Base-by-base conservation (phyloP, 805 yeast genomes). In the Yamadazyma phyllophila region DNA sequence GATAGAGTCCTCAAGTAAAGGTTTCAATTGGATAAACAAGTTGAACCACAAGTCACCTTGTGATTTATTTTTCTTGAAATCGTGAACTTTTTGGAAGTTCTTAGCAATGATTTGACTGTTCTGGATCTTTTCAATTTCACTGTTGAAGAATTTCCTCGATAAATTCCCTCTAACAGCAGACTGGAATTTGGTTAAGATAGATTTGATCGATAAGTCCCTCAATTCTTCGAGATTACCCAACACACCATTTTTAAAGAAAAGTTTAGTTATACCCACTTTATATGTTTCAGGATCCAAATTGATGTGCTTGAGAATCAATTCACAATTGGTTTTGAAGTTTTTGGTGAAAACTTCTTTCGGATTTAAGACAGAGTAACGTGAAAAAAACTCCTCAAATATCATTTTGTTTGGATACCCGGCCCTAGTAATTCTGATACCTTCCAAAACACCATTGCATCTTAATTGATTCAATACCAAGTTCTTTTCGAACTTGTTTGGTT, bases 371-470 rank as follows among this genome's bases (percentile, higher is more conserved):
- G 78, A 78, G 61, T 94, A 94, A 44, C 96, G 76, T 32, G 71
- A 74, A 42, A 77, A 80, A 66, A 94, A 94, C 39, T 88, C 92
- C 37, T 82, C 79, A 63, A 91, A 92, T 26, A 83, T 80, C 60
- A 92, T 81, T 53, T 97, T 79, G 64, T 94, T 94, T 4, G 99
- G 99, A 63, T 85, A 94, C 2, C 99, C 99, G 7, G 96, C 89
- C 52, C 99, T 78, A 0, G 98, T 96, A 48, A 94, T 94, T 64
- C 99, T 78, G 26, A 94, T 94, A 50, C 99, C 99, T 72, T 94
- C 99, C 42, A 94, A 69, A 12, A 94, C 99, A 77, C 99, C 99
- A 60, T 94, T 94, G 60, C 98, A 94, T 51, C 97, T 76, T 50
- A 94, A 73, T 66, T 94, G 99, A 43, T 87, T 92, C 37, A 94